Conservation (phyloP, 495 filamentous ascomycete genomes). For the Aspergillus homomorphus region DNA sequence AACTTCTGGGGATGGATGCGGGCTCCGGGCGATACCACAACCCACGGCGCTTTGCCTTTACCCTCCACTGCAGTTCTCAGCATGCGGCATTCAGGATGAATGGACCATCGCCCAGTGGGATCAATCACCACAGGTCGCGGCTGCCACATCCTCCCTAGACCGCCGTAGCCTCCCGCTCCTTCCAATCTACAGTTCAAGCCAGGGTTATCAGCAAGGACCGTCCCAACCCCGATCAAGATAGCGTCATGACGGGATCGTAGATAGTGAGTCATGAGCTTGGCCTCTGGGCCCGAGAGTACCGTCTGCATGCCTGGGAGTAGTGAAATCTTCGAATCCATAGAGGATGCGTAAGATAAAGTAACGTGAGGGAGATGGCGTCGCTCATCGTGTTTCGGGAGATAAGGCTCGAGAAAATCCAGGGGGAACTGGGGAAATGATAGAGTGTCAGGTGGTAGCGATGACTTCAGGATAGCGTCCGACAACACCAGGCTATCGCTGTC, state of each 20-base stretch:
- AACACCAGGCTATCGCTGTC: conserved; percentile 13
- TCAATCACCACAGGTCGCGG: conserved; percentile 80
- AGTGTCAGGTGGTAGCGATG: conserved; percentile 41
- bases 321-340: conserved; percentile 77
- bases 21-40: conserved; percentile 56
- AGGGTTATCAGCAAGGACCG: conserved; percentile 80
- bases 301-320: conserved; percentile 74
- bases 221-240: conserved; percentile 81
- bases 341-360: conserved; percentile 87
- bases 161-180: conserved; percentile 52
- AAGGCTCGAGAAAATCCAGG: conserved; percentile 47
- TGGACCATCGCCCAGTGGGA: conserved; percentile 64
- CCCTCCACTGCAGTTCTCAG: conserved; percentile 61
- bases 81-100: conserved; percentile 57
- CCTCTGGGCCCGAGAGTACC: conserved; percentile 70
- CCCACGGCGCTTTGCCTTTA: conserved; percentile 67
- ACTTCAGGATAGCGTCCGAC: conserved; percentile 19
- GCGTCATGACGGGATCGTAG: conserved; percentile 78
- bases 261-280: conserved; percentile 90
- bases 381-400: conserved; percentile 38
- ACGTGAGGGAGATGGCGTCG: conserved; percentile 45
- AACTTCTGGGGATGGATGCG: conserved; percentile 44
- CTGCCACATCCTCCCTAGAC: conserved; percentile 55
- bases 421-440: conserved; percentile 43
- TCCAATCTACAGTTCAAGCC: conserved; percentile 74